These are phyloP conservation scores for Houttuynia cordata DNA, from an alignment of 164 flowering plant genomes.

Conservation along the genomic window DNA sequence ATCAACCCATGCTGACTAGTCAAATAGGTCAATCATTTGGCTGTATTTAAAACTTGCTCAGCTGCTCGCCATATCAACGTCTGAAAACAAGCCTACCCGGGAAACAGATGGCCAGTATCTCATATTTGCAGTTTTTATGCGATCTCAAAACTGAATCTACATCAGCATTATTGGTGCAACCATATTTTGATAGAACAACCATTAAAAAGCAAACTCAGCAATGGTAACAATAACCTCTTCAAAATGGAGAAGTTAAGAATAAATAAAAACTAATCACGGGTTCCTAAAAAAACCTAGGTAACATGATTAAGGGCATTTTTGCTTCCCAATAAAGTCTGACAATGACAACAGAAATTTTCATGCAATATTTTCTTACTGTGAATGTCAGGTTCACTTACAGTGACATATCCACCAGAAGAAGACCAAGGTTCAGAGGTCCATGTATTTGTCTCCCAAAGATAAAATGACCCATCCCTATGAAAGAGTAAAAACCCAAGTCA, in stretches of 20 bases:
- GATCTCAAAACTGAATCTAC: too few species aligned
- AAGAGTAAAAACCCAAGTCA: constrained; percentile 3
- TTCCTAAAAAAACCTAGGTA: background rate
- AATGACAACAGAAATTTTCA: background rate
- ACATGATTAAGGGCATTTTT: too few species aligned
- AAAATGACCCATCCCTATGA: constrained; percentile 89
- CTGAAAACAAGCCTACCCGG: too few species aligned
- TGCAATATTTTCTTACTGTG: background rate
- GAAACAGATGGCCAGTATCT: too few species aligned
- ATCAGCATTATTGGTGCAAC: too few species aligned
- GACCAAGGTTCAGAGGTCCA: constrained; percentile 99
- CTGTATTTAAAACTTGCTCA: too few species aligned
- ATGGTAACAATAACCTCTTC: background rate
- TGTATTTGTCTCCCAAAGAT: constrained; percentile 96
- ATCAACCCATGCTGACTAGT: too few species aligned
- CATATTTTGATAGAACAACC: too few species aligned
- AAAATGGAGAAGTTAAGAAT: background rate
- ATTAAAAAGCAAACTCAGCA: too few species aligned
- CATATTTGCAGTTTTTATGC: too few species aligned
- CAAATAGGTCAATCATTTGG: too few species aligned
- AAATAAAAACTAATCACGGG: background rate
- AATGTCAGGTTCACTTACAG: constrained; percentile 33
- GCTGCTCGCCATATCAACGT: too few species aligned
- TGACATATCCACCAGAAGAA: constrained; percentile 78
- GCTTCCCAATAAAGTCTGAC: background rate